Conservation (phyloP, 2,329 filamentous ascomycete species). For the Aspergillus sp. region DNA sequence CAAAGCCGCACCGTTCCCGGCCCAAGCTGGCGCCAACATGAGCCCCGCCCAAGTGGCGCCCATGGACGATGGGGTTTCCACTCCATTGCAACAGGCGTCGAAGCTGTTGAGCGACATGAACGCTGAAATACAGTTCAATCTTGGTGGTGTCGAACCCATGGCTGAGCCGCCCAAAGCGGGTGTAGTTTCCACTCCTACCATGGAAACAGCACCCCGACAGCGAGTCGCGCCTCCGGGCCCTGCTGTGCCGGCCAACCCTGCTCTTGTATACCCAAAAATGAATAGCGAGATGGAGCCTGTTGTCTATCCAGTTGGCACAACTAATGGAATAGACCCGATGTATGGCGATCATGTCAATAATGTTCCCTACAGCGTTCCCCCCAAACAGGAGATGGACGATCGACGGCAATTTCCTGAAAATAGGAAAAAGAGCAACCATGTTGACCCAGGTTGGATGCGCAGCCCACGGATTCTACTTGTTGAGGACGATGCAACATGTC, state of each 20-base stretch:
- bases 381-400: constrained; percentile 59
- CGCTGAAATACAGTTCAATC: constrained; percentile 63
- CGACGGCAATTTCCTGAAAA: constrained; percentile 49
- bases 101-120: constrained; percentile 66
- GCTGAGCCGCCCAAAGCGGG: constrained; percentile 58
- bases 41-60: constrained; percentile 48
- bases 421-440: constrained; percentile 61
- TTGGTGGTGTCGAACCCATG: constrained; percentile 65
- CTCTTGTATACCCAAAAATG: constrained; percentile 51
- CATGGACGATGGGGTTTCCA: constrained; percentile 63
- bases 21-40: constrained; percentile 42
- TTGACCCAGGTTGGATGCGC: constrained; percentile 65
- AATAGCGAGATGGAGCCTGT: constrained; percentile 65
- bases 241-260: constrained; percentile 48
- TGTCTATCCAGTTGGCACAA: constrained; percentile 88
- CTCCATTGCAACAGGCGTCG: constrained; percentile 66
- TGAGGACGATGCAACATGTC: constrained; percentile 72
- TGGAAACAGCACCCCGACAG: constrained; percentile 51
- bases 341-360: constrained; percentile 93
- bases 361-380: constrained; percentile 78
- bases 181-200: constrained; percentile 57
- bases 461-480: constrained; percentile 83
- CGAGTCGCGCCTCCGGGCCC: constrained; percentile 44
- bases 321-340: constrained; percentile 91
- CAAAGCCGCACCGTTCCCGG: constrained; percentile 46